Percentiles rank a stretch among this genome's conserved stretches.
Evolutionary conservation across 305 asterid species (phyloP).

Genomic region (Solanum aculeatissimum): DNA sequence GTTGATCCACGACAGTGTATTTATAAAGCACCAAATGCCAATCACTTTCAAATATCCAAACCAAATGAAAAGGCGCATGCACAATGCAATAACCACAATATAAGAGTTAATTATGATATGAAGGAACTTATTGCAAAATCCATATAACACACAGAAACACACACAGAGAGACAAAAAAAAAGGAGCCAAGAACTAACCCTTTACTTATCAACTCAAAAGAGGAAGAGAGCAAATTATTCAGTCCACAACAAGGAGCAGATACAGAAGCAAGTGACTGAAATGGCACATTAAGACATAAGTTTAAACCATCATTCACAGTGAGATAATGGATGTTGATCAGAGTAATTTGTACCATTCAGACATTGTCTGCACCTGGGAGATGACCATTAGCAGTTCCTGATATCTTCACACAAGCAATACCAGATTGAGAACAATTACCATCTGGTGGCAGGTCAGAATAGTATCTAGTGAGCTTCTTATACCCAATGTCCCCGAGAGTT

Average conservation of each 20-base stretch:
- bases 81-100: neutral
- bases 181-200: neutral
- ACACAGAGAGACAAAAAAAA: neutral
- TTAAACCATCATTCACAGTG: neutral
- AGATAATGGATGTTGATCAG: neutral
- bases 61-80: neutral
- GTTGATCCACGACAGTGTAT: neutral
- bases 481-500: conserved; percentile 84
- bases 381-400: conserved; percentile 22
- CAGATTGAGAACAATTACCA: conserved; percentile 39
- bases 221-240: neutral
- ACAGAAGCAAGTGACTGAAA: neutral
- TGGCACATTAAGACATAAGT: neutral
- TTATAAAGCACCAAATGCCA: neutral
- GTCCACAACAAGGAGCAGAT: neutral
- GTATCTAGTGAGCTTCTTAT: conserved; percentile 72
- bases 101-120: neutral
- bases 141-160: neutral
- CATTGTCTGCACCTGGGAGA: conserved; percentile 32
- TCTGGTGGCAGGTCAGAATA: conserved; percentile 72
- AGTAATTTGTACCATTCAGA: conserved; percentile 65
- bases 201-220: neutral
- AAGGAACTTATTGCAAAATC: neutral
- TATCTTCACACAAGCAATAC: conserved; percentile 17
- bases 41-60: neutral